Evolutionary conservation across 768 basidiomycete genomes (phyloP), one percentile per base, ranked within the genome.

Genomic region (Russula abietina): DNA sequence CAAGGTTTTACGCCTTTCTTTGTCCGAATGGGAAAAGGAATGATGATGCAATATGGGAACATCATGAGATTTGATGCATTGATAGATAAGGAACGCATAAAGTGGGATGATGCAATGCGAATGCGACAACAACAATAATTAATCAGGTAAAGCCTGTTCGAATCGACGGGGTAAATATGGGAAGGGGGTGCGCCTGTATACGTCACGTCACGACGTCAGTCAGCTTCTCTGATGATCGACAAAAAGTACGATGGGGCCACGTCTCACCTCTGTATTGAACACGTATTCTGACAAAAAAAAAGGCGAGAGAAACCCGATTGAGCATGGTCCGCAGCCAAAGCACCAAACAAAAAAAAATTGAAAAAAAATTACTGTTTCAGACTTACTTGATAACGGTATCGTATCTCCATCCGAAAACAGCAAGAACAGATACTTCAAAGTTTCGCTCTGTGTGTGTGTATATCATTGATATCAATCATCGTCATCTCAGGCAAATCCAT

Each of bases 351-450:
- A n/a, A n/a, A 24, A 17, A 30, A 30, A 30, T 30, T 30, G n/a
- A 41, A 28, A 56, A 45, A 60, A 45, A 45, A 4, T 22, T n/a
- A 10, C 46, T 3, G 4, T 12, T 19, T 56, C 28, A 30, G 4
- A 33, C 89, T 71, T 68, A 93, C 91, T 76, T 58, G 84, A 81
- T 61, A 96, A 71, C 1, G 94, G 86, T 46, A 96, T 74, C n/a
- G 86, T 80, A 32, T 72, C 77, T 8, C 80, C 79, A 69, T 92
- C 90, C 59, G 86, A 83, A 72, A 96, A 98, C 4, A 97, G 75
- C 66, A 96, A 73, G 73, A 88, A 97, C 24, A 98, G 79, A 74
- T 97, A 97, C 73, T 98, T 94, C 63, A 94, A 74, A 6, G 91
- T 94, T 73, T 93, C 91, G 68, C 89, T 88, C 91, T 92, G 70